Evolutionary conservation across 1,284 basidiomycete genomes (phyloP).

Genomic region (Anthracocystis walkeri): DNA sequence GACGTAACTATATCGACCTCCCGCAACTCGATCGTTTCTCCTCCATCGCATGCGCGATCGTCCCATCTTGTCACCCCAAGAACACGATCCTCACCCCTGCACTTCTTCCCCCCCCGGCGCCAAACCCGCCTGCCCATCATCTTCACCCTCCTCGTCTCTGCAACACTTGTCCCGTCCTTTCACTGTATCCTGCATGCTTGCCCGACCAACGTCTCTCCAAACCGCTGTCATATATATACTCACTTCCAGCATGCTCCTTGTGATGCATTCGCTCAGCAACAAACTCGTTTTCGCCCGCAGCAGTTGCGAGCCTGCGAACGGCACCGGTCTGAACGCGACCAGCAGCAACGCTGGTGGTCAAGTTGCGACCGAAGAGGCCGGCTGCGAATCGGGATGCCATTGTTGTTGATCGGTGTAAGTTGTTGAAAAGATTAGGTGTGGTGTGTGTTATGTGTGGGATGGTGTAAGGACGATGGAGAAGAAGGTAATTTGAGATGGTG

Average conservation of each 20-base stretch:
- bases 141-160: too few relatives aligned
- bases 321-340: conserved; percentile 22
- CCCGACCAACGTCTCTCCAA: too few relatives aligned
- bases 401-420: background rate
- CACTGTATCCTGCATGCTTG: background rate
- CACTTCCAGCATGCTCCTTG: conserved; percentile 63
- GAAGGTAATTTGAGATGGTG: background rate
- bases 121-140: too few relatives aligned
- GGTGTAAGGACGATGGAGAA: background rate
- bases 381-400: conserved; percentile 51
- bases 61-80: too few relatives aligned
- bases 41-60: too few relatives aligned
- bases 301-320: conserved; percentile 29
- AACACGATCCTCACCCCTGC: too few relatives aligned
- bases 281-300: conserved; percentile 54
- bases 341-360: conserved; percentile 14
- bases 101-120: too few relatives aligned
- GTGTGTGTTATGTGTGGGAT: background rate
- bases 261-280: conserved; percentile 53
- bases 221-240: too few relatives aligned
- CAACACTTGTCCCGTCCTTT: background rate
- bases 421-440: background rate
- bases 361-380: conserved; percentile 37
- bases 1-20: too few relatives aligned
- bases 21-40: too few relatives aligned